A percentile compares a stretch with the other conserved stretches of the same genome.
Evolutionary conservation across 2,329 filamentous ascomycete genomes (phyloP).

Genomic region (Chaetothyriales sp.): DNA sequence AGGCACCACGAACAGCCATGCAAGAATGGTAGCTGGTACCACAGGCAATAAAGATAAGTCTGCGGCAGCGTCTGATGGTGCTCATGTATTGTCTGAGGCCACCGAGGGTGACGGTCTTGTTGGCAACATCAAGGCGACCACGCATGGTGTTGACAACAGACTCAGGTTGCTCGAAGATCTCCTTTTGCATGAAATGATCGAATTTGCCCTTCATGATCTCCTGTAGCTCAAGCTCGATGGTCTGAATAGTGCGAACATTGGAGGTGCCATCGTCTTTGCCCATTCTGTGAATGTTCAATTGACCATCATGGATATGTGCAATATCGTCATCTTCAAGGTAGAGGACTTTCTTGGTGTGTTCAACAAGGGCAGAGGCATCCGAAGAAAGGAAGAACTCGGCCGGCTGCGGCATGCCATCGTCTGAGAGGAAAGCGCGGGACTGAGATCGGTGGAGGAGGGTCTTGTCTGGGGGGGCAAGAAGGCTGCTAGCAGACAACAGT

Average conservation of each 20-base stretch:
- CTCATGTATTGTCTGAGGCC: constrained; percentile 90
- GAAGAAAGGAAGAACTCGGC: constrained; percentile 99
- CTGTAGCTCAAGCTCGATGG: constrained; percentile 94
- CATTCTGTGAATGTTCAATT: constrained; percentile 95
- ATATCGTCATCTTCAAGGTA: constrained; percentile 99
- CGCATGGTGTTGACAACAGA: constrained; percentile 99
- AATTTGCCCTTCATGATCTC: constrained; percentile 99
- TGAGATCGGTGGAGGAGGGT: constrained; percentile 95
- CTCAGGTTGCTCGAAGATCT: constrained; percentile 99
- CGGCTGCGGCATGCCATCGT: constrained; percentile 93
- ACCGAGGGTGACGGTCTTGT: constrained; percentile 91
- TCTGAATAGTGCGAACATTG: constrained; percentile 96
- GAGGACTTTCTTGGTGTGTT: constrained; percentile 99
- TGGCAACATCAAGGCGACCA: constrained; percentile 83
- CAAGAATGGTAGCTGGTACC: constrained; percentile 98
- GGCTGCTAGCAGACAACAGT: constrained; percentile 48
- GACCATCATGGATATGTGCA: constrained; percentile 97
- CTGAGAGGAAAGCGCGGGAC: constrained; percentile 95
- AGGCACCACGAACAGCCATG: constrained; percentile 96
- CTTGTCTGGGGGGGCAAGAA: constrained; percentile 88
- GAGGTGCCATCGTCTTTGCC: constrained; percentile 93
- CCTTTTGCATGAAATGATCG: constrained; percentile 99
- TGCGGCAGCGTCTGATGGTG: constrained; percentile 88
- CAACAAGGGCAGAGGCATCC: constrained; percentile 92
- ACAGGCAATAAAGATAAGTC: constrained; percentile 98